These are phyloP conservation scores for Anethum foeniculum DNA, from an alignment of 140 eudicot species.

Conservation along the genomic window DNA sequence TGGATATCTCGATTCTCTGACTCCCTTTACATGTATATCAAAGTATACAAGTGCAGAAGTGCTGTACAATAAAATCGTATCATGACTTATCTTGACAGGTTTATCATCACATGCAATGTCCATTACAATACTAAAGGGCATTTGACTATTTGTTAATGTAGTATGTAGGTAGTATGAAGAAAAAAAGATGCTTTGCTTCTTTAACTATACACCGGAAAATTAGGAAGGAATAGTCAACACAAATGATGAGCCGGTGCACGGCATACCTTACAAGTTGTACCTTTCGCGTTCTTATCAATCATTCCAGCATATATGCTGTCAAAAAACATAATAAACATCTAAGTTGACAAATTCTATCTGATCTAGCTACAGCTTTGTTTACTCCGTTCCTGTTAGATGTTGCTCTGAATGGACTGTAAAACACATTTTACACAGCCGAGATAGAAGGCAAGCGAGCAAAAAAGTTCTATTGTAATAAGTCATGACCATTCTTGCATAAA, in stretches of 20 bases:
- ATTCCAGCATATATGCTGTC: background rate
- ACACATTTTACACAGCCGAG: background rate
- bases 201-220: background rate
- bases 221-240: background rate
- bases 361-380: background rate
- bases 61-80: background rate
- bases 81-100: background rate
- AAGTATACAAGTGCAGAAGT: background rate
- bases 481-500: background rate
- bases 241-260: conserved; percentile 1
- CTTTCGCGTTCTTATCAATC: background rate
- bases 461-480: no score
- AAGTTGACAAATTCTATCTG: background rate
- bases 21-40: background rate
- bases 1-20: background rate
- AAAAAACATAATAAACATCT: background rate
- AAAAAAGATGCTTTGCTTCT: background rate
- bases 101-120: background rate
- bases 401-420: background rate
- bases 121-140: background rate
- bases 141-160: background rate
- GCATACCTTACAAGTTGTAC: conserved; percentile 1
- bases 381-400: background rate
- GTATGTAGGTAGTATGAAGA: background rate
- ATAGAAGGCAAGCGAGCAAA: background rate